Evolutionary conservation across 257 asterid species (phyloP), one percentile per base, ranked within the genome.

Genomic region (Solanum habrochaites): DNA sequence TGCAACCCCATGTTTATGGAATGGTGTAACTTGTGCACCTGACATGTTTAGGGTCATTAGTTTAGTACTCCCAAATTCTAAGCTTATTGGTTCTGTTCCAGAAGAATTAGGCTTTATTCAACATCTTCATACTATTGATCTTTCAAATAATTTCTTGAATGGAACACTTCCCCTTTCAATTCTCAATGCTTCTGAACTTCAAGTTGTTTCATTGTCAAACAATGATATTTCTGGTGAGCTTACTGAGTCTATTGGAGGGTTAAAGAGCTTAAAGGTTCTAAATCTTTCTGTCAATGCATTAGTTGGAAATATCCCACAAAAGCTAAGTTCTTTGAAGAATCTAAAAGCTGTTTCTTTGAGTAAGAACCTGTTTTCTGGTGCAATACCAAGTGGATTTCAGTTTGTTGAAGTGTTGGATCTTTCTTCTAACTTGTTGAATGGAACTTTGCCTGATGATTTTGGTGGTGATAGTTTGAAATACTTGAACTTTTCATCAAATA

Each of bases 401-500:
- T 86, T 89, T 70, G 86, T 91, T 20, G 91, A 95, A 86, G 89
- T 91, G 2, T 78, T 97, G 40, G 99, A 97, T 77, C 64, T 95
- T 83, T 95, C 99, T 5, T 88, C 93, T 3, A 97, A 97, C 81
- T 85, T 91, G 89, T 77, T 97, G 21, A 93, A 86, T 60, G 98
- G 99, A 67, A 85, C 97, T 0, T 84, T 97, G 87, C 99, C 99
- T 5, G 40, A 80, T 21, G 97, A 91, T 1, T 94, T 97, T 82
- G 94, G 93, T 20, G 98, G 99, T 4, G 90, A 88, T 81, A 92
- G 87, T 7, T 83, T 97, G 83, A 92, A 64, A 45, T 94, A 91
- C 92, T 89, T 97, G 86, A 97, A 97, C 87, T 94, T 97, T 58
- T 97, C 99, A 20, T 92, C 92, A 8, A 97, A 97, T 90, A 93